These are phyloP conservation scores for Neocatenulostroma microsporum DNA, from an alignment of 2,329 filamentous ascomycete genomes.

Conservation along the genomic window DNA sequence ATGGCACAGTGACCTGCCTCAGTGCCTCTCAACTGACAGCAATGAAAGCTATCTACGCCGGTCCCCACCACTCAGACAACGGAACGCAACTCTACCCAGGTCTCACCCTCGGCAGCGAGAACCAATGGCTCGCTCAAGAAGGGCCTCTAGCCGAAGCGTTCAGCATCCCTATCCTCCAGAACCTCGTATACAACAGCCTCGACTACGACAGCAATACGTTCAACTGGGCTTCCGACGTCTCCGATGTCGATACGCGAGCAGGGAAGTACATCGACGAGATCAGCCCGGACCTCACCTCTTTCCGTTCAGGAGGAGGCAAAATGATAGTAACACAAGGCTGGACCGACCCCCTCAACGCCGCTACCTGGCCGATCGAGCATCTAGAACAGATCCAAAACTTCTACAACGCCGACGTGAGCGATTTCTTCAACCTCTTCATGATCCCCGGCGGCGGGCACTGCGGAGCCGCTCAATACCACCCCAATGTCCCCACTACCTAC, in stretches of 20 bases:
- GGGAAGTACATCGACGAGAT: slow-evolving; percentile 34
- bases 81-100: slow-evolving; percentile 33
- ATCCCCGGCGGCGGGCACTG: slow-evolving; percentile 35
- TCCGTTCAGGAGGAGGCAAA: slow-evolving; percentile 30
- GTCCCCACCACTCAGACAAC: slow-evolving; percentile 20
- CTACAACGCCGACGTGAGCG: slow-evolving; percentile 20
- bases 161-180: slow-evolving; percentile 35
- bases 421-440: slow-evolving; percentile 34
- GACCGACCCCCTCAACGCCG: slow-evolving; percentile 32
- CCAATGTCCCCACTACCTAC: slow-evolving; percentile 28
- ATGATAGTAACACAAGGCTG: slow-evolving; percentile 35
- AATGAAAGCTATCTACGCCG: slow-evolving; percentile 29
- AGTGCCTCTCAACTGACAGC: slow-evolving; percentile 26
- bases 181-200: slow-evolving; percentile 34
- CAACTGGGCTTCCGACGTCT: slow-evolving; percentile 32
- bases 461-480: slow-evolving; percentile 28
- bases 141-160: slow-evolving; percentile 29
- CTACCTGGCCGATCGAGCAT: slow-evolving; percentile 32
- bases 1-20: slow-evolving; percentile 21
- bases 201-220: slow-evolving; percentile 30
- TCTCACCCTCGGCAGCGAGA: slow-evolving; percentile 35
- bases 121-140: slow-evolving; percentile 32
- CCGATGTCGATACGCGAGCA: slow-evolving; percentile 26
- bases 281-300: slow-evolving; percentile 23
- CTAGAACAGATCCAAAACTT: slow-evolving; percentile 23